phyloP scores from a whole-genome alignment of 805 yeast species.

The Pichia cephalocereana region DNA sequence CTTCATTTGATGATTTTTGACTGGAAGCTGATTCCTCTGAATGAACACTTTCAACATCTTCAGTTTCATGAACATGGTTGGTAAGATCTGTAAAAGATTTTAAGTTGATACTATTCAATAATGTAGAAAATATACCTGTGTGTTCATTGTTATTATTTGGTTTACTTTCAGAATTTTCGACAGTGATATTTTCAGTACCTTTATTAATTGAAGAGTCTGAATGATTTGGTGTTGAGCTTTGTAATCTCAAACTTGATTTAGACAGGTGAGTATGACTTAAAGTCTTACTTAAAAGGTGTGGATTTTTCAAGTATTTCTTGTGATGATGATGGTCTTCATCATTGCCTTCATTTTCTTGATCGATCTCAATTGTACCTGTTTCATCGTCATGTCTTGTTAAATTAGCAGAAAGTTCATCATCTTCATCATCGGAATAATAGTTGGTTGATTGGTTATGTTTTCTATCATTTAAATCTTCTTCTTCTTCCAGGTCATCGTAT shows the following conservation, averaged over 20 bases:
- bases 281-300: neutral
- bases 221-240: constrained; percentile 5
- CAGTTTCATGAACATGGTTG: neutral
- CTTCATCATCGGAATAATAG: neutral
- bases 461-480: neutral
- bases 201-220: constrained; percentile 1
- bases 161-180: neutral
- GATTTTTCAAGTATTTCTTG: neutral
- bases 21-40: constrained; percentile 8
- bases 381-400: neutral
- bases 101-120: constrained; percentile 21
- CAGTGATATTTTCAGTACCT: neutral
- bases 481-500: neutral
- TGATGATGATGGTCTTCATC: neutral
- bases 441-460: neutral
- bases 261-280: neutral
- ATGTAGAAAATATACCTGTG: constrained; percentile 19
- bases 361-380: neutral
- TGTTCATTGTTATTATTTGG: neutral
- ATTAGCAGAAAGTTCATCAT: neutral
- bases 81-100: constrained; percentile 15
- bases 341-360: neutral
- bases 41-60: neutral
- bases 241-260: neutral
- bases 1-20: neutral